phyloP scores from a whole-genome alignment of 352 stramenopile genomes.

The Phytopythium vexans region DNA sequence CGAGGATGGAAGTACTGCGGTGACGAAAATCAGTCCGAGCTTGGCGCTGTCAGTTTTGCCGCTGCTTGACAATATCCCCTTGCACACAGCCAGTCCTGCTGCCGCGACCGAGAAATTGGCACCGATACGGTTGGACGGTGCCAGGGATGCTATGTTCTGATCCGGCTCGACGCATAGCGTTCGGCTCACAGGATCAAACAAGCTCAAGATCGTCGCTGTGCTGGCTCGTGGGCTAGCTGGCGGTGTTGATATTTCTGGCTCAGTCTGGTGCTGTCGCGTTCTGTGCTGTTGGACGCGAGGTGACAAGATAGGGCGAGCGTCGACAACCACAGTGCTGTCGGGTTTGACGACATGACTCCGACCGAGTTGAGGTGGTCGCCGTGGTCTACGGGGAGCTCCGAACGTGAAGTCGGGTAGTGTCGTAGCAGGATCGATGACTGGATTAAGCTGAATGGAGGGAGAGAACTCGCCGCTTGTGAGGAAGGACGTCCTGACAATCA shows the following conservation, averaged over 20 bases:
- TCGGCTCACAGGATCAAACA: conserved; percentile 67
- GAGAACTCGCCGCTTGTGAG: conserved; percentile 36
- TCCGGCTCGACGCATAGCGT: conserved; percentile 75
- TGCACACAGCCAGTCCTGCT: conserved; percentile 27
- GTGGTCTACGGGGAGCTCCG: conserved; percentile 11
- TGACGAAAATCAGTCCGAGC: neutral
- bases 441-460: conserved; percentile 33
- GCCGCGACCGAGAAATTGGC: conserved; percentile 61
- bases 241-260: too few species aligned
- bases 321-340: too few species aligned
- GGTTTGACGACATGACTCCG: too few species aligned
- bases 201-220: neutral
- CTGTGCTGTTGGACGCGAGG: too few species aligned
- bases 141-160: conserved; percentile 44
- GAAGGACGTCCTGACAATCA: conserved; percentile 24
- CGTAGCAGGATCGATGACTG: conserved; percentile 22
- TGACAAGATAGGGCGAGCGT: too few species aligned
- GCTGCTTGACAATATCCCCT: conserved; percentile 17
- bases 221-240: too few species aligned
- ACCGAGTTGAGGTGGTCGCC: conserved; percentile 4
- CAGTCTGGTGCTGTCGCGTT: too few species aligned
- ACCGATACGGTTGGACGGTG: conserved; percentile 72
- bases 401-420: conserved; percentile 30
- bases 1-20: neutral
- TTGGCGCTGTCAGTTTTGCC: conserved; percentile 1